Evolutionary conservation across 1,139 yeast species (phyloP).

Genomic region (Blastobotrys proliferans): DNA sequence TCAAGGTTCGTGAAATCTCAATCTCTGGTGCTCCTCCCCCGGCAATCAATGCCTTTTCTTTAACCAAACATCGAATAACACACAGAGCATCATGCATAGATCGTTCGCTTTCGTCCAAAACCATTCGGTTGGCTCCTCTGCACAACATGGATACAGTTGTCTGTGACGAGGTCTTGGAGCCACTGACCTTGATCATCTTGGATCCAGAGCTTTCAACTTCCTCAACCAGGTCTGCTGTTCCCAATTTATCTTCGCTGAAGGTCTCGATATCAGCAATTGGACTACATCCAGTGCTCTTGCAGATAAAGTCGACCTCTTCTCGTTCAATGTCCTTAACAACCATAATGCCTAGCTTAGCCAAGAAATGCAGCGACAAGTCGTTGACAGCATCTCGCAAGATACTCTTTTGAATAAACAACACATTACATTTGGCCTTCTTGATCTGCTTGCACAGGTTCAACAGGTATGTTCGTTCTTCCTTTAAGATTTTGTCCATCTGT

Average conservation of each 20-base stretch:
- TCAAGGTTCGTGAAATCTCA: constrained; percentile 78
- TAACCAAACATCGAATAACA: constrained; percentile 92
- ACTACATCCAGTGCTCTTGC: constrained; percentile 88
- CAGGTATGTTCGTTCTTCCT: constrained; percentile 94
- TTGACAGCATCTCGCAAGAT: constrained; percentile 96
- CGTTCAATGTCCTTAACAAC: constrained; percentile 95
- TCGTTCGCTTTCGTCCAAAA: constrained; percentile 93
- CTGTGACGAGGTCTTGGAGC: constrained; percentile 62
- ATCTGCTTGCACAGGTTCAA: constrained; percentile 92
- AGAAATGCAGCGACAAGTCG: constrained; percentile 90
- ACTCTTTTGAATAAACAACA: constrained; percentile 86
- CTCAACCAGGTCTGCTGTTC: constrained; percentile 87
- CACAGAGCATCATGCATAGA: constrained; percentile 96
- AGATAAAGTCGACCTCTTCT: constrained; percentile 90
- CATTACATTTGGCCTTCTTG: constrained; percentile 96
- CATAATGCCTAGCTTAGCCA: constrained; percentile 87
- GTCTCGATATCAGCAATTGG: constrained; percentile 95
- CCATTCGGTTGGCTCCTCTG: constrained; percentile 89
- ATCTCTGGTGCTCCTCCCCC: constrained; percentile 99
- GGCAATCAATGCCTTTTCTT: constrained; percentile 90
- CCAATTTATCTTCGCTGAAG: constrained; percentile 89
- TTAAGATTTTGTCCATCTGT: constrained; percentile 97
- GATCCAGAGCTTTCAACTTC: constrained; percentile 92
- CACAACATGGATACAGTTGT: constrained; percentile 81
- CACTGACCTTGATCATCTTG: constrained; percentile 86